Evolutionary conservation across 768 basidiomycete species (phyloP), one percentile per base, ranked within the genome.

Genomic region (Pisolithus orientalis): DNA sequence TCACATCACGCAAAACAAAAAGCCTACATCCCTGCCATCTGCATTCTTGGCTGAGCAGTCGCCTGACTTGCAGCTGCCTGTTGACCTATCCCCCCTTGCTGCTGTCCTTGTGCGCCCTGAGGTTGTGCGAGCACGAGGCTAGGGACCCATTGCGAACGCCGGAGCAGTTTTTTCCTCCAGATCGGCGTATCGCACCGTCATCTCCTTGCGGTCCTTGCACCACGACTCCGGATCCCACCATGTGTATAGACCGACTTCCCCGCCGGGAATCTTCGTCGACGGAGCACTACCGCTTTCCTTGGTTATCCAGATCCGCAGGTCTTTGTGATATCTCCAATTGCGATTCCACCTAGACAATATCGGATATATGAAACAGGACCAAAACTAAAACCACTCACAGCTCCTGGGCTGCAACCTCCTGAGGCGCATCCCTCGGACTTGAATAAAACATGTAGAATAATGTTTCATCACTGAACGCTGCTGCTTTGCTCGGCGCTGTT

Each of bases 371-470:
- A 21, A 7, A 24, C 50, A 51, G 34, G 51, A 31, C 39, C 46
- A 47, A 42, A 57, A 58, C 51, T 17, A 40, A 53, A 56, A 44
- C 57, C 3, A 84, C 90, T 69, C 71, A 95, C 92, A 98, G 75
- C 74, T 97, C 94, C 66, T 92, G 88, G 44, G 92, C 93, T 14
- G 94, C 94, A 47, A 93, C 80, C 70, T 98, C 94, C 69, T 98
- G 94, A 50, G 95, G 74, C 39, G 87, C 85, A 72, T 98, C 94
- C 62, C 90, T 76, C 52, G 94, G 92, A 70, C 83, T 85, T 52
- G 91, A 84, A 72, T 97, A 98, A 77, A 98, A 98, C 83, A 95
- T 94, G 78, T 91, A 95, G 72, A 98, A 96, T 27, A 98, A 73
- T 14, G 94, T 96, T 71, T 98, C 94, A 68, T 97, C 94, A 68